Base-by-base conservation (phyloP, 306 rosid species). In the Pyrus pyrifolia region DNA sequence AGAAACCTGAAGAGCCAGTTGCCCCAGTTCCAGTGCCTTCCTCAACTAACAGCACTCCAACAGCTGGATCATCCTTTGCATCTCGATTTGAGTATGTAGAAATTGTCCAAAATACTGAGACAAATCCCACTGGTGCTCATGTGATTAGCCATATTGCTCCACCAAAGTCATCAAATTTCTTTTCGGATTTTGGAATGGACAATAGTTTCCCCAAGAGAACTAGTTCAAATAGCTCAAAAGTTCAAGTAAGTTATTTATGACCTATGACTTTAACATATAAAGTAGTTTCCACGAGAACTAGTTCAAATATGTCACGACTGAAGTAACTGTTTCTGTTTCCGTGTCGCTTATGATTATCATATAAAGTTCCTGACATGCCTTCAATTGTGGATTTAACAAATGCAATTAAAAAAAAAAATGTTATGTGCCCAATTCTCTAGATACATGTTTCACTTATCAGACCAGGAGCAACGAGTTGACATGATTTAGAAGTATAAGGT, bases 61-160 rank as follows among this genome's bases (percentile, higher is more conserved):
- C 92, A 72, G 82, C 85, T 82, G 89, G 76, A 68, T 79, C 92
- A 25, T 84, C 93, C 42, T 74, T 81, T 53, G 79, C 87, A 5
- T 95, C 98, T 72, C 92, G 97, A 52, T 96, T 96, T 85, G 99
- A 96, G 83, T 96, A 92, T 87, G 85, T 96, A 23, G 99, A 95
- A 75, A 88, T 82, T 75, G 86, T 88, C 69, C 98, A 88, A 80
- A 83, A 90, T 53, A 73, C 91, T 22, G 96, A 96, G 81, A 75
- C 68, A 68, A 89, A 83, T 76, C 82, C 93, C 46, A 85, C 80
- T 76, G 93, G 90, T 22, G 55, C 97, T 52, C 82, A 86, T 35
- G 79, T 80, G 71, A 13, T 75, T 46, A 53, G 88, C 82, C 99
- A 96, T 46, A 89, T 91, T 27, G 76, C 93, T 76, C 84, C 92